Evolutionary conservation across 805 yeast genomes (phyloP).

Genomic region (Lachancea sp.): DNA sequence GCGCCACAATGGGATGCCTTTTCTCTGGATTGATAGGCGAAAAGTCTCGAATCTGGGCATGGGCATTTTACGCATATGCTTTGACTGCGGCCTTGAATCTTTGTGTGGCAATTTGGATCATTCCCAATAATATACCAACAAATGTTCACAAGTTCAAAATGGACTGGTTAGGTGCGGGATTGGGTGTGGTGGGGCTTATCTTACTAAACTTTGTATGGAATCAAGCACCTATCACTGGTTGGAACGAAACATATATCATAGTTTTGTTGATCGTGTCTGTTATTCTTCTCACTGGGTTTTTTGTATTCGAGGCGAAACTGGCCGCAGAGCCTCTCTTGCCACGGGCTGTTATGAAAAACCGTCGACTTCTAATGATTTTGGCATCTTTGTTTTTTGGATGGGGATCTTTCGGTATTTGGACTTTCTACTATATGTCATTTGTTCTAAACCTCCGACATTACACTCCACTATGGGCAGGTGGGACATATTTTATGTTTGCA

Average conservation of each 20-base stretch:
- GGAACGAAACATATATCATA: constrained; percentile 54
- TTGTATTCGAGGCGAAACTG: constrained; percentile 41
- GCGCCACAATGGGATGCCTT: constrained; percentile 48
- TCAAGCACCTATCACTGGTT: constrained; percentile 69
- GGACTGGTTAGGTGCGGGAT: constrained; percentile 48
- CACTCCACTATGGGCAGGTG: constrained; percentile 41
- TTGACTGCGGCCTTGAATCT: constrained; percentile 18
- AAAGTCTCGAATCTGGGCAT: constrained; percentile 18
- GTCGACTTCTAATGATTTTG: constrained; percentile 42
- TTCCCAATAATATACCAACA: constrained; percentile 28
- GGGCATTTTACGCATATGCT: constrained; percentile 28
- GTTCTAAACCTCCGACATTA: constrained; percentile 45
- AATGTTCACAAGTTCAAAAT: constrained; percentile 28
- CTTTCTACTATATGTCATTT: constrained; percentile 54
- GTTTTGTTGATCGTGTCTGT: constrained; percentile 49
- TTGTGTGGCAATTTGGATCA: constrained; percentile 16
- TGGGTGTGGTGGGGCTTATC: constrained; percentile 56
- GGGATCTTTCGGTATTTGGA: constrained; percentile 73
- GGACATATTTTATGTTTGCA: constrained; percentile 41
- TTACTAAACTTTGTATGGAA: constrained; percentile 65
- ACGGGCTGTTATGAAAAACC: constrained; percentile 37
- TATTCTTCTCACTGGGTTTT: constrained; percentile 39
- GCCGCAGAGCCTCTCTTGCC: constrained; percentile 52
- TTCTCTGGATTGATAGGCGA: constrained; percentile 43
- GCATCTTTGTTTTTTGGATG: constrained; percentile 55